Evolutionary conservation across 495 filamentous ascomycete genomes (phyloP).

Genomic region (Venustampulla echinocandica): DNA sequence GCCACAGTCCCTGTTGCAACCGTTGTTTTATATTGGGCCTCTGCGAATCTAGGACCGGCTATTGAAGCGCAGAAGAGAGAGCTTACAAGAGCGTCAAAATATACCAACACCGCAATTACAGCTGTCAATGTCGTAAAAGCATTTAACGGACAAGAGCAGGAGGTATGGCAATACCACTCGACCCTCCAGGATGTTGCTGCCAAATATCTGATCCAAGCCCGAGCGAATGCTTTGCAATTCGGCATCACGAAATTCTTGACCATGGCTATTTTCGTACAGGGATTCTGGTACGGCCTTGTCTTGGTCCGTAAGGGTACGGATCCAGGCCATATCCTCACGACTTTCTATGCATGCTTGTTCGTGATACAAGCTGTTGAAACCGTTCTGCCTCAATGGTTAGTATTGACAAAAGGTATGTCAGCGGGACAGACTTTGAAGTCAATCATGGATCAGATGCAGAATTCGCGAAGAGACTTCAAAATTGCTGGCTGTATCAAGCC

Average conservation of each 20-base stretch:
- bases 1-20: constrained; percentile 63
- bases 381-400: constrained; percentile 64
- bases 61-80: constrained; percentile 62
- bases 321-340: constrained; percentile 67
- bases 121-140: constrained; percentile 83
- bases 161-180: constrained; percentile 53
- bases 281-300: constrained; percentile 80
- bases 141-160: constrained; percentile 68
- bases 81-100: constrained; percentile 63
- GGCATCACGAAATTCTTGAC: constrained; percentile 65
- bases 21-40: constrained; percentile 43
- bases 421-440: constrained; percentile 54
- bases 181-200: constrained; percentile 50
- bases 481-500: constrained; percentile 20
- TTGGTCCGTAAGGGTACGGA: constrained; percentile 47
- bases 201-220: constrained; percentile 60
- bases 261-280: constrained; percentile 76
- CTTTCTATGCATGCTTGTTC: constrained; percentile 73
- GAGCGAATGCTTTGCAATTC: constrained; percentile 59
- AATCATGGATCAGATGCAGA: constrained; percentile 28
- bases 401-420: constrained; percentile 70
- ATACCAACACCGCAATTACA: constrained; percentile 55
- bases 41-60: constrained; percentile 49
- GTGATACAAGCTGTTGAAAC: constrained; percentile 65
- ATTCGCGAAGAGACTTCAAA: constrained; percentile 16